Percentiles rank a stretch among this genome's conserved stretches.
Conservation (phyloP, 805 yeast genomes). For the Lipomyces mesembrius region DNA sequence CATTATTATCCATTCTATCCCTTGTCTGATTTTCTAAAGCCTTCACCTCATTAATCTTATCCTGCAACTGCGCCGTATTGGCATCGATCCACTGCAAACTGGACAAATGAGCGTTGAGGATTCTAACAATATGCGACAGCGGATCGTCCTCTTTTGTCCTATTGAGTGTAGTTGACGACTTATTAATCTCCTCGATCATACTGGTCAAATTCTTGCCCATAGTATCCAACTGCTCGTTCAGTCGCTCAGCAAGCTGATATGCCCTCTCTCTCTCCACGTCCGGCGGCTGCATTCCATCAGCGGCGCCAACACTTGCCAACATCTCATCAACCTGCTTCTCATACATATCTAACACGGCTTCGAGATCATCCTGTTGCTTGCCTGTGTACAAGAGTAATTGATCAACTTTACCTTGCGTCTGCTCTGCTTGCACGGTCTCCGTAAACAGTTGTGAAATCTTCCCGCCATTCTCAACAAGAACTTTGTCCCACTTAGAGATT, state of each 20-base stretch:
- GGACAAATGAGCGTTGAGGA: slow-evolving; percentile 86
- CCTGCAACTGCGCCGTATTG: slow-evolving; percentile 68
- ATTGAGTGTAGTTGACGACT: slow-evolving; percentile 45
- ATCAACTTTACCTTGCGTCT: slow-evolving; percentile 81
- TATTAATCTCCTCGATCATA: slow-evolving; percentile 79
- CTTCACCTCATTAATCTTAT: slow-evolving; percentile 57
- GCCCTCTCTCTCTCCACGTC: slow-evolving; percentile 91
- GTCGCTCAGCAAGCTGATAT: slow-evolving; percentile 79
- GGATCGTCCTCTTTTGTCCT: slow-evolving; percentile 54
- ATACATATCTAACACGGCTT: slow-evolving; percentile 75
- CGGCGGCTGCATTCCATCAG: slow-evolving; percentile 49
- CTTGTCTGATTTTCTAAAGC: slow-evolving; percentile 33
- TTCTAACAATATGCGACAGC: slow-evolving; percentile 63
- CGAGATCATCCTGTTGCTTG: slow-evolving; percentile 91
- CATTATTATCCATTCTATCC: slow-evolving; percentile 9
- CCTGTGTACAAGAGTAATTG: slow-evolving; percentile 84
- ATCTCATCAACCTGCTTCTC: slow-evolving; percentile 68
- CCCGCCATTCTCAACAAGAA: slow-evolving; percentile 81
- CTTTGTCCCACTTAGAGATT: slow-evolving; percentile 83
- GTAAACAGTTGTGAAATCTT: slow-evolving; percentile 77
- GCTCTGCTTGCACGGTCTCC: slow-evolving; percentile 81
- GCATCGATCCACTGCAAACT: slow-evolving; percentile 86
- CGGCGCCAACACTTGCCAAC: slow-evolving; percentile 38
- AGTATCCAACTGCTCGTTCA: slow-evolving; percentile 78
- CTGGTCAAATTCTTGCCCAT: slow-evolving; percentile 77